Evolutionary conservation across 106 monocot species (phyloP).

Genomic region (Chionographis japonica): DNA sequence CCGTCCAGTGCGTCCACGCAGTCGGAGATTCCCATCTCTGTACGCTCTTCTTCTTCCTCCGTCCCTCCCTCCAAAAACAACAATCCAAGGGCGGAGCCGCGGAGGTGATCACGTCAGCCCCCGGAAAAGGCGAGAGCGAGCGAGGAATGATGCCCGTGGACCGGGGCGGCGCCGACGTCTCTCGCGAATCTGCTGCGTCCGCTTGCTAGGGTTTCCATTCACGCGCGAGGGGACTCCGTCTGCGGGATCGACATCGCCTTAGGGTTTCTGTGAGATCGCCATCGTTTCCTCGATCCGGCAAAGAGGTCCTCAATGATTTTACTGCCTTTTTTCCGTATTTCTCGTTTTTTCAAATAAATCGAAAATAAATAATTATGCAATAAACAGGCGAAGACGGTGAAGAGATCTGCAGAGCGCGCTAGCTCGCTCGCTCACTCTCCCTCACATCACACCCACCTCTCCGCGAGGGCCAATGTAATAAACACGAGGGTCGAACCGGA

Average conservation of each 20-base stretch:
- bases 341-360: no score
- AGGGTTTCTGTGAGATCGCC: background rate
- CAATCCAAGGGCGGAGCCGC: background rate
- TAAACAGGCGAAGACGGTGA: no score
- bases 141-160: background rate
- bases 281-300: background rate
- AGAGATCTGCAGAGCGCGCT: no score
- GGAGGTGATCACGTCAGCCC: slow-evolving; percentile 14
- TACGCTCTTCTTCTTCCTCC: background rate
- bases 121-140: slow-evolving; percentile 17
- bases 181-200: slow-evolving; percentile 14
- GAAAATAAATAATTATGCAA: no score
- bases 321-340: background rate
- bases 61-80: background rate
- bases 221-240: slow-evolving; percentile 2
- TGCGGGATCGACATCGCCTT: background rate
- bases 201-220: slow-evolving; percentile 34
- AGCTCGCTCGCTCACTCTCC: no score
- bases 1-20: slow-evolving; percentile 14
- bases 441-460: no score
- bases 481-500: no score
- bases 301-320: background rate
- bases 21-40: slow-evolving; percentile 18
- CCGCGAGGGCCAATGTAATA: no score
- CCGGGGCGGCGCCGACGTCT: background rate